Base-by-base conservation (phyloP, 495 filamentous ascomycete genomes). In the Lepidopterella palustris region DNA sequence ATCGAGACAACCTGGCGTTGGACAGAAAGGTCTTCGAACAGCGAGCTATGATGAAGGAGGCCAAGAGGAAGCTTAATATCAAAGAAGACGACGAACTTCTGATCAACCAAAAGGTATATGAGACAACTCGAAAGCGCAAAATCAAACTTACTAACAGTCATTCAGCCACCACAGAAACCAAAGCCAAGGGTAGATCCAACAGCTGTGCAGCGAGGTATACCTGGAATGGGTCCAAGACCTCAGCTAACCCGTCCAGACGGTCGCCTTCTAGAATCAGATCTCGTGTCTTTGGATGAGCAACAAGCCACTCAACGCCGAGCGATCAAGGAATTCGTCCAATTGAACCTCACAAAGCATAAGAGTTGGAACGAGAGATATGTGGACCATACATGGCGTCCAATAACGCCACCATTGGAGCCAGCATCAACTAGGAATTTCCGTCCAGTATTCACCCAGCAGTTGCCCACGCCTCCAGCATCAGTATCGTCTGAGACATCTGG, bases 71-170 rank as follows among this genome's bases (percentile, higher is more conserved):
- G 69, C 81, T 95, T 52, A 84, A 86, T 63, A 88, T 96, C 76
- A 96, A 92, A 78, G 85, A 84, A 55, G 89, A 92, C 59, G 93
- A 97, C 71, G 95, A 97, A 64, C 92, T 97, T 62, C 82, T 97
- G 64, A 85, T 95, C 77, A 92, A 92, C 73, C 87, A 92, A 68
- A 93, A 93, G 83, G 90, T 92, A 76, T 73, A 82, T 65, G 31
- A 24, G 61, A 39, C 11, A 53, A n/a, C n/a, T 23, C 49, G 25
- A n/a, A 40, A 3, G 53, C 27, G 20, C 11, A 39, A 18, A 5
- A 25, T 15, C 26, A 10, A 23, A 32, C 45, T 56, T 52, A 40
- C 53, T 62, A 31, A 54, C 13, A 31, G 54, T 50, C 32, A 32
- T 57, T 64, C 54, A 68, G 74, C 73, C 76, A 57, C 56, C 63